These are phyloP conservation scores for Penicillium coprophilum DNA, from an alignment of 495 filamentous ascomycete species.

Conservation along the genomic window DNA sequence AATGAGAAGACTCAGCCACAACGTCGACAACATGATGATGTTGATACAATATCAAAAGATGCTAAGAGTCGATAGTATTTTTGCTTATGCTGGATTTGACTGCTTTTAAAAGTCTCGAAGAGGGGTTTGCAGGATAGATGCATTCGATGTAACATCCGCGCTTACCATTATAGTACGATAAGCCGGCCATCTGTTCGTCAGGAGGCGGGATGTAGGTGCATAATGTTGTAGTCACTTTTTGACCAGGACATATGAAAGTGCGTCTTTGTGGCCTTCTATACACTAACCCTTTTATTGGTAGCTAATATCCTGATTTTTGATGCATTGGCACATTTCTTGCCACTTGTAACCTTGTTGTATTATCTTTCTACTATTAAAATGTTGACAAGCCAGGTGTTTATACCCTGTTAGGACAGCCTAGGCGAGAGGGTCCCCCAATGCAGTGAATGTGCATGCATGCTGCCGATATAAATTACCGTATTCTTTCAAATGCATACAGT, in stretches of 20 bases:
- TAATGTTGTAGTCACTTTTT: not conserved
- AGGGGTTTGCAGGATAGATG: not conserved
- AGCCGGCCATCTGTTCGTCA: not conserved
- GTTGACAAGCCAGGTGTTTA: not conserved
- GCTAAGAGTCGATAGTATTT: no score
- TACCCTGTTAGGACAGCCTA: no score
- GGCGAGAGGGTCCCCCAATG: no score
- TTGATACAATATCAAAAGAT: no score
- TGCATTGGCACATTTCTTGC: not conserved
- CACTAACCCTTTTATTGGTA: not conserved
- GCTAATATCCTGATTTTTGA: not conserved
- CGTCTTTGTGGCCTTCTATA: not conserved
- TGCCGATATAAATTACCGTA: no score
- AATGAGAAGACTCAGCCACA: not conserved
- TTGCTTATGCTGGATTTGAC: not conserved
- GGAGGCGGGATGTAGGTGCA: not conserved
- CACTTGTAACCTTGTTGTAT: not conserved
- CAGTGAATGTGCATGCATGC: no score
- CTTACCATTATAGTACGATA: not conserved
- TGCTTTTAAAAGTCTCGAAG: not conserved
- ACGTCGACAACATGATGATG: not conserved
- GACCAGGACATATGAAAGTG: no score
- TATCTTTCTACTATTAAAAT: not conserved
- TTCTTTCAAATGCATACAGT: no score
- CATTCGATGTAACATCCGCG: not conserved